These are phyloP conservation scores for Cyberlindnera maritima DNA, from an alignment of 805 yeast species.

Conservation along the genomic window DNA sequence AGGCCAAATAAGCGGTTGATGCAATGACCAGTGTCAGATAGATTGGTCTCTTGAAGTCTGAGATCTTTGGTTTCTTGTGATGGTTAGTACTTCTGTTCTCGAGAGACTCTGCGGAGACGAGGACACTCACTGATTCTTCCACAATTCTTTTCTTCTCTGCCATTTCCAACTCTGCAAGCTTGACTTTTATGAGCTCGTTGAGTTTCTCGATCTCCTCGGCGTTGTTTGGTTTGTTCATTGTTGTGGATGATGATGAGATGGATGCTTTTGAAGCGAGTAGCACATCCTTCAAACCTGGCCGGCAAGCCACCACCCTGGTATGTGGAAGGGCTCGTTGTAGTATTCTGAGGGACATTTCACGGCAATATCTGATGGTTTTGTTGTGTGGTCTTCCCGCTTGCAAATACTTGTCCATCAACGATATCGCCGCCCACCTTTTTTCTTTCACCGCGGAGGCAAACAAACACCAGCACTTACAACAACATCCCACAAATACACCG, in stretches of 20 bases:
- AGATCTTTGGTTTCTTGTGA: constrained; percentile 24
- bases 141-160: constrained; percentile 14
- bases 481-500: neutral
- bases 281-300: no score
- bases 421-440: constrained; percentile 1
- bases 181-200: constrained; percentile 20
- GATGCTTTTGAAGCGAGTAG: neutral
- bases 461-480: neutral
- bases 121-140: constrained; percentile 17
- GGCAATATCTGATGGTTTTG: no score
- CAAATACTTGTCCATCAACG: neutral
- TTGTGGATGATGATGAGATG: neutral
- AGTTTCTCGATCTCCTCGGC: constrained; percentile 25
- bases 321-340: neutral
- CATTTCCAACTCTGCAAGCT: constrained; percentile 21
- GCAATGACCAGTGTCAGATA: constrained; percentile 23
- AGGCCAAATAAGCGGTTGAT: constrained; percentile 23
- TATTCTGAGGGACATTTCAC: neutral
- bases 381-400: neutral
- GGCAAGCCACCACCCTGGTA: neutral
- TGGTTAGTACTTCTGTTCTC: neutral
- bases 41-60: constrained; percentile 26
- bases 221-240: constrained; percentile 8
- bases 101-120: neutral
- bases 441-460: neutral